phyloP scores from a whole-genome alignment of 805 yeast genomes.

The Cyberlindnera mississippiensis region DNA sequence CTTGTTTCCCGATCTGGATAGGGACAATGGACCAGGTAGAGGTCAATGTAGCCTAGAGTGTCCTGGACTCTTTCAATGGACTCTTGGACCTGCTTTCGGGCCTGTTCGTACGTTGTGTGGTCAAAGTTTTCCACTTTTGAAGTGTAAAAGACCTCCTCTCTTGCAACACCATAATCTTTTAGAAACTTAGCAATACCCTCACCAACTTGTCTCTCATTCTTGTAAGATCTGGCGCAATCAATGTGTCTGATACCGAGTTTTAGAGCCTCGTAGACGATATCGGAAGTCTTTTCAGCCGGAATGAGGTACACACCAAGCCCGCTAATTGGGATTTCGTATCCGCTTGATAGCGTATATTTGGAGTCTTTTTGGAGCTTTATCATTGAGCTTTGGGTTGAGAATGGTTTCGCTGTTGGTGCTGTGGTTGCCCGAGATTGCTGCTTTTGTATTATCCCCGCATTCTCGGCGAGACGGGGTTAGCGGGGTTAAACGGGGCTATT shows the following conservation, averaged over 20 bases:
- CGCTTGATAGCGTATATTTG: slow-evolving; percentile 17
- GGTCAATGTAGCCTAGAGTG: slow-evolving; percentile 58
- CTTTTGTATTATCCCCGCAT: no score
- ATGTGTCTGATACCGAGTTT: slow-evolving; percentile 25
- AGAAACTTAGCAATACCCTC: slow-evolving; percentile 23
- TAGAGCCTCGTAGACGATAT: slow-evolving; percentile 21
- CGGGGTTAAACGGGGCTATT: no score
- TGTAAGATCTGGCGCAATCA: slow-evolving; percentile 21
- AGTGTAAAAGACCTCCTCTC: slow-evolving; percentile 25
- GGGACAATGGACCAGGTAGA: slow-evolving; percentile 67
- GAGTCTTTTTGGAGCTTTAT: slow-evolving; percentile 19
- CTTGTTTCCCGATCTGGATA: slow-evolving; percentile 43
- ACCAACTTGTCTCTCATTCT: slow-evolving; percentile 21
- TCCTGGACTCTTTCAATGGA: slow-evolving; percentile 48
- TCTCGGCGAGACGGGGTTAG: no score
- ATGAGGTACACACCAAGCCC: slow-evolving; percentile 26
- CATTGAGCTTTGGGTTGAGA: no score
- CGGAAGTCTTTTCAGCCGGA: slow-evolving; percentile 18
- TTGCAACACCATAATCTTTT: slow-evolving; percentile 16
- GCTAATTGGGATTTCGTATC: slow-evolving; percentile 21
- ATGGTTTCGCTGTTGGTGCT: no score
- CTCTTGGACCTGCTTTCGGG: slow-evolving; percentile 40
- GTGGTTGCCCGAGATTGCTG: no score
- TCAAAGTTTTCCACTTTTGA: slow-evolving; percentile 20
- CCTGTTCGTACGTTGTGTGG: slow-evolving; percentile 10